phyloP scores from a whole-genome alignment of 2,329 filamentous ascomycete genomes.

The Diaporthe humulicola region DNA sequence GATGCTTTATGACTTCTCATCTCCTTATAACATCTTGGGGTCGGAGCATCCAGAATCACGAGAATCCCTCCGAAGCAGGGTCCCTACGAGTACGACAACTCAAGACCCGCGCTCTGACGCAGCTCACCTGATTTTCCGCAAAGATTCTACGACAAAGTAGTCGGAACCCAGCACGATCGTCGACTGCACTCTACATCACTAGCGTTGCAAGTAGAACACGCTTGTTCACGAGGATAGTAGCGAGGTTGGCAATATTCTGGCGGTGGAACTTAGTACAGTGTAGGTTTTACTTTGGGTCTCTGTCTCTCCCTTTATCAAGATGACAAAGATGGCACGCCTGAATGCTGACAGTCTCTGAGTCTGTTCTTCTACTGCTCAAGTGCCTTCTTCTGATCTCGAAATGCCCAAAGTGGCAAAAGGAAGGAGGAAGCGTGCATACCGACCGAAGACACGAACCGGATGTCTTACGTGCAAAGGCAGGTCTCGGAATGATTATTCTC shows the following conservation, averaged over 20 bases:
- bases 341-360: not conserved
- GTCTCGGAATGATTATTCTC: not conserved
- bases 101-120: not conserved
- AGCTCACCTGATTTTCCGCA: not conserved
- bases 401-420: conserved; percentile 20
- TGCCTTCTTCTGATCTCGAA: not conserved
- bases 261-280: not conserved
- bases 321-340: not conserved
- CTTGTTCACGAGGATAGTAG: not conserved
- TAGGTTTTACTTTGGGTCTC: not conserved
- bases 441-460: conserved; percentile 1
- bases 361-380: not conserved
- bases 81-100: conserved; percentile 3
- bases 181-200: not conserved
- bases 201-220: not conserved
- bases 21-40: no score
- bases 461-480: conserved; percentile 16
- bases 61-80: not conserved
- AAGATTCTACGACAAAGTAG: not conserved
- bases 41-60: not conserved
- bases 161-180: not conserved
- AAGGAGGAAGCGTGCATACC: conserved; percentile 18
- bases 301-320: not conserved
- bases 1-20: not conserved
- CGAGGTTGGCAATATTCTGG: not conserved